phyloP scores from a whole-genome alignment of 441 rosid genomes.

The Erodium moschatum region DNA sequence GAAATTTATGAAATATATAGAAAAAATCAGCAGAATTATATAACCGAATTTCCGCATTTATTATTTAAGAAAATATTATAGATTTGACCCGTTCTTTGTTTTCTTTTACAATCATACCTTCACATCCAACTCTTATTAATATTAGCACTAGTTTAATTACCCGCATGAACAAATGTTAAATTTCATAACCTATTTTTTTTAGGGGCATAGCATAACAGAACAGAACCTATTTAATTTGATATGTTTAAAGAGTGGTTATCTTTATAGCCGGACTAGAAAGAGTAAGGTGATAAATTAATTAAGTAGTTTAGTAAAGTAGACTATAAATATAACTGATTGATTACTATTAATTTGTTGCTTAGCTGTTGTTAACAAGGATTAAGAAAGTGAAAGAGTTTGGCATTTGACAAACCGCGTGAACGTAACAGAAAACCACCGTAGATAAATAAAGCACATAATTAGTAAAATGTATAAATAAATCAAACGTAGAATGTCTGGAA shows the following conservation, averaged over 20 bases:
- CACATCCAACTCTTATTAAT: too few relatives aligned
- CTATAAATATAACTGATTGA: too few relatives aligned
- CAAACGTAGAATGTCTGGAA: neutral
- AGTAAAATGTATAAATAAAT: neutral
- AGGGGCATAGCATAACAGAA: too few relatives aligned
- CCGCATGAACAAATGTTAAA: too few relatives aligned
- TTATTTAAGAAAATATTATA: neutral
- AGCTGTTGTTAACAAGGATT: neutral
- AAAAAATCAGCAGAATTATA: neutral
- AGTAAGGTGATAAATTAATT: neutral
- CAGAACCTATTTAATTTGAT: too few relatives aligned
- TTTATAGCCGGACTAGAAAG: neutral
- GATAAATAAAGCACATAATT: neutral
- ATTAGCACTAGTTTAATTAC: too few relatives aligned
- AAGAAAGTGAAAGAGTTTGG: neutral
- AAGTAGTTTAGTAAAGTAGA: neutral
- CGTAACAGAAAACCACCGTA: neutral
- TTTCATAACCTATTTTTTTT: too few relatives aligned
- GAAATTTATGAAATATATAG: neutral
- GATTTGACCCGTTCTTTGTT: neutral
- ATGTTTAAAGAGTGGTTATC: neutral
- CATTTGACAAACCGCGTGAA: slow-evolving; percentile 4
- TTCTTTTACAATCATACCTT: too few relatives aligned
- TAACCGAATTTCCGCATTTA: neutral
- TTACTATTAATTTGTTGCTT: neutral